Evolutionary conservation across 345 rosid species (phyloP).

Genomic region (Trapa incisa): DNA sequence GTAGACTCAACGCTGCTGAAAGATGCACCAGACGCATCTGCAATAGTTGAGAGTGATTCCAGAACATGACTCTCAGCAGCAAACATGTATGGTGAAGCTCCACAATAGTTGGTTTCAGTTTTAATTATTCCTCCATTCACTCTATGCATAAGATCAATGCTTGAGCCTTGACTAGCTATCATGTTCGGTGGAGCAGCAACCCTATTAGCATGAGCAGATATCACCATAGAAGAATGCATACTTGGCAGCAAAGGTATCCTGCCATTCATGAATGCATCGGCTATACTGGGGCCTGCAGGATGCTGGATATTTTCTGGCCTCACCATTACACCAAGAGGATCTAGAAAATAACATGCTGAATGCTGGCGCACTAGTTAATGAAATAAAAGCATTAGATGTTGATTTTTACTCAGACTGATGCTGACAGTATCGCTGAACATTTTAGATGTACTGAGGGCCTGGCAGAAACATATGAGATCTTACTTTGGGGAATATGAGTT

Average conservation of each 20-base stretch:
- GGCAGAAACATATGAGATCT: constrained; percentile 12
- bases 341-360: constrained; percentile 46
- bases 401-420: not conserved
- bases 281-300: constrained; percentile 11
- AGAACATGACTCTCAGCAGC: constrained; percentile 57
- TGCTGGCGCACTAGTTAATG: constrained; percentile 50
- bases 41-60: constrained; percentile 51
- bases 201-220: constrained; percentile 55
- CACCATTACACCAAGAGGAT: constrained; percentile 35
- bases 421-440: too few species aligned
- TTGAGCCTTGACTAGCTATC: constrained; percentile 57
- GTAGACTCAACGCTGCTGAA: constrained; percentile 64
- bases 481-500: constrained; percentile 62
- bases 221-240: constrained; percentile 48
- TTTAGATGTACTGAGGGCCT: not conserved
- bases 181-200: constrained; percentile 47
- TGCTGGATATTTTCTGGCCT: constrained; percentile 55
- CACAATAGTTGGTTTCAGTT: constrained; percentile 63
- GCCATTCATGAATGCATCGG: constrained; percentile 58
- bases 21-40: constrained; percentile 58
- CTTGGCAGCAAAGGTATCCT: constrained; percentile 45
- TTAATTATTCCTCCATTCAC: constrained; percentile 75
- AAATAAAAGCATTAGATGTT: constrained; percentile 1
- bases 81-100: constrained; percentile 50
- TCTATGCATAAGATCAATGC: constrained; percentile 62